phyloP scores from a whole-genome alignment of 306 rosid genomes.

The Trifolium repens region DNA sequence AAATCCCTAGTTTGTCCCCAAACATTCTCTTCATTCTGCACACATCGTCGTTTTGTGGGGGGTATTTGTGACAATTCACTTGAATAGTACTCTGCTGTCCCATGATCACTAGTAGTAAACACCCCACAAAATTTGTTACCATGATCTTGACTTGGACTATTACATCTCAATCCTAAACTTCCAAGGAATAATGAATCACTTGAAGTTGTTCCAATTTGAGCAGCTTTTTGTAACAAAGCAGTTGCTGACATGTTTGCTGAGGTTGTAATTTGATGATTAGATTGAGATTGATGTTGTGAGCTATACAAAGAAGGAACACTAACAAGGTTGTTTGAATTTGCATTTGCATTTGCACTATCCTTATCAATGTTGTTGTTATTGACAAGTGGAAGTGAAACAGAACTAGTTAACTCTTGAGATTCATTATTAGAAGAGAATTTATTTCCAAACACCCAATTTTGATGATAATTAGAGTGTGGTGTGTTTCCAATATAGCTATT shows the following conservation, averaged over 20 bases:
- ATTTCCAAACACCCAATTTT: conserved; percentile 68
- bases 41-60: conserved; percentile 65
- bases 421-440: conserved; percentile 48
- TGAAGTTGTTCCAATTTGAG: conserved; percentile 75
- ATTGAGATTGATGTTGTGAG: conserved; percentile 52
- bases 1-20: conserved; percentile 86
- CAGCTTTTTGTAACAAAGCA: conserved; percentile 86
- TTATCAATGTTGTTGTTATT: conserved; percentile 39
- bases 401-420: conserved; percentile 49
- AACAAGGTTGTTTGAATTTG: conserved; percentile 40
- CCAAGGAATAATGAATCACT: conserved; percentile 64
- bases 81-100: conserved; percentile 51
- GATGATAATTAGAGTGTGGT: conserved; percentile 42
- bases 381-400: conserved; percentile 48
- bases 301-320: conserved; percentile 78
- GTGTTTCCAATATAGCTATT: conserved; percentile 46
- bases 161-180: conserved; percentile 60
- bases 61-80: conserved; percentile 54
- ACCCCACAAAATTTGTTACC: conserved; percentile 54
- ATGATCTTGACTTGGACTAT: conserved; percentile 46
- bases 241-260: conserved; percentile 85
- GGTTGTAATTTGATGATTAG: conserved; percentile 11
- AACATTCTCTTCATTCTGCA: conserved; percentile 50
- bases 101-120: conserved; percentile 31
- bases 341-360: conserved; percentile 27